These are phyloP conservation scores for Leccinum fallax DNA, from an alignment of 1,284 basidiomycete species.

Conservation along the genomic window DNA sequence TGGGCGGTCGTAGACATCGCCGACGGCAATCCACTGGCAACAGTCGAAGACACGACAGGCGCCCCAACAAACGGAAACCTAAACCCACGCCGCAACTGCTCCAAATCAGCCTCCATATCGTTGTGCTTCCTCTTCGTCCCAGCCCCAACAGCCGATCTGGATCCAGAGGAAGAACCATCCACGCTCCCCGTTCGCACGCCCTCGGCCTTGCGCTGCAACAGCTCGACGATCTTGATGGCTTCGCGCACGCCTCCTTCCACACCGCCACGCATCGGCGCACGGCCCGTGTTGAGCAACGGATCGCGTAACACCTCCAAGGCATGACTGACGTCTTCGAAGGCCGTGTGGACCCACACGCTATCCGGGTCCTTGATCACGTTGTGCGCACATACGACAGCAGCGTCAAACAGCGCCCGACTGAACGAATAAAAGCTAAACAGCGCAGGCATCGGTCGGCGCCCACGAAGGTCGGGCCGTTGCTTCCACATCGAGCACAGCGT, in stretches of 20 bases:
- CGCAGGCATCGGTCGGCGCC: slow-evolving; percentile 36
- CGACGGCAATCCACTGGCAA: neutral
- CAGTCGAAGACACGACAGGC: slow-evolving; percentile 33
- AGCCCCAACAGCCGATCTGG: neutral
- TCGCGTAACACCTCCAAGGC: slow-evolving; percentile 52
- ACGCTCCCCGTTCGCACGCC: slow-evolving; percentile 28
- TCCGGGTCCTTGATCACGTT: slow-evolving; percentile 54
- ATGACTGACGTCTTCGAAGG: slow-evolving; percentile 50
- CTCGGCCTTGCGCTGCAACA: slow-evolving; percentile 52
- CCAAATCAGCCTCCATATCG: slow-evolving; percentile 44
- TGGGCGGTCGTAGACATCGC: neutral
- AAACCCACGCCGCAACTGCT: slow-evolving; percentile 39
- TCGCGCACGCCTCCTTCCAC: slow-evolving; percentile 42
- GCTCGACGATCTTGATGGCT: slow-evolving; percentile 49
- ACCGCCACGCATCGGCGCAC: slow-evolving; percentile 33
- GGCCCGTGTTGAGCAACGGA: slow-evolving; percentile 34
- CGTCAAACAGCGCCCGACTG: slow-evolving; percentile 60
- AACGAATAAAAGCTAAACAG: slow-evolving; percentile 64
- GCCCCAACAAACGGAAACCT: slow-evolving; percentile 51
- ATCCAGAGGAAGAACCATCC: slow-evolving; percentile 4
- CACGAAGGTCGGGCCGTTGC: slow-evolving; percentile 27
- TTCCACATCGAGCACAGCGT: slow-evolving; percentile 46
- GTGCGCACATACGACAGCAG: slow-evolving; percentile 62
- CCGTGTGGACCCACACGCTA: slow-evolving; percentile 47
- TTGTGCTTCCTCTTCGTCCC: slow-evolving; percentile 58